A percentile compares a stretch with the other conserved stretches of the same genome.
phyloP scores from a whole-genome alignment of 768 basidiomycete genomes.

The Rickenella mellea region DNA sequence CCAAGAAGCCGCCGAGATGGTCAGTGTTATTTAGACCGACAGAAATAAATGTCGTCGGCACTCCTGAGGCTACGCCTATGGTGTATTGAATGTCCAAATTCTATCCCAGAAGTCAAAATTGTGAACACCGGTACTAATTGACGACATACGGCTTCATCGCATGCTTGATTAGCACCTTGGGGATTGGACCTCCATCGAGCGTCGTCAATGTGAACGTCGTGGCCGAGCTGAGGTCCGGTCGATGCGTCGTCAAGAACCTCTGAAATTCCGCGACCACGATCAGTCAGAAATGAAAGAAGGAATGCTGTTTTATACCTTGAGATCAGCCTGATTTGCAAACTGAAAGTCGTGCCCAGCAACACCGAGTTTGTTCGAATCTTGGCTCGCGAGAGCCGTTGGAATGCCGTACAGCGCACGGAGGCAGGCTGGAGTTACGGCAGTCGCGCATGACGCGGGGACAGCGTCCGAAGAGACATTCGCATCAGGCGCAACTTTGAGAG shows the following conservation, averaged over 20 bases:
- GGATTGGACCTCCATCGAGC: constrained; percentile 20
- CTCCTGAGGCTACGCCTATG: constrained; percentile 20
- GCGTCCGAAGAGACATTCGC: constrained; percentile 8
- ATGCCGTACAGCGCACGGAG: constrained; percentile 26
- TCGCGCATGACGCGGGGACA: constrained; percentile 18
- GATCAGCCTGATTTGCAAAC: constrained; percentile 16
- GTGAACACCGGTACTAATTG: neutral
- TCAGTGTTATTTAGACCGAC: constrained; percentile 13
- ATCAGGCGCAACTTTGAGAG: constrained; percentile 1
- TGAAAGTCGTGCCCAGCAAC: constrained; percentile 24
- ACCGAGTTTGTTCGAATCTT: constrained; percentile 18
- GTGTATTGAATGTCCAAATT: constrained; percentile 29
- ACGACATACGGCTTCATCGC: constrained; percentile 18
- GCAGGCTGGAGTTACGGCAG: constrained; percentile 22
- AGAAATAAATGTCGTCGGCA: constrained; percentile 18
- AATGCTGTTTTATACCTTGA: constrained; percentile 9
- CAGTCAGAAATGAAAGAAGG: neutral
- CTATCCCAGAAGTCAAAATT: constrained; percentile 5
- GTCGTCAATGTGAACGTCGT: constrained; percentile 16
- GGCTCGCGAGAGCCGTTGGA: constrained; percentile 20
- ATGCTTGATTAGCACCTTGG: constrained; percentile 14
- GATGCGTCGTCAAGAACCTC: constrained; percentile 16
- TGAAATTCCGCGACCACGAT: neutral
- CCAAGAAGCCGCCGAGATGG: constrained; percentile 10
- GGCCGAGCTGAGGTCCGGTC: constrained; percentile 13